Percentiles rank a stretch among this genome's conserved stretches.
phyloP scores from a whole-genome alignment of 2,329 filamentous ascomycete genomes.

The Cytospora mali region DNA sequence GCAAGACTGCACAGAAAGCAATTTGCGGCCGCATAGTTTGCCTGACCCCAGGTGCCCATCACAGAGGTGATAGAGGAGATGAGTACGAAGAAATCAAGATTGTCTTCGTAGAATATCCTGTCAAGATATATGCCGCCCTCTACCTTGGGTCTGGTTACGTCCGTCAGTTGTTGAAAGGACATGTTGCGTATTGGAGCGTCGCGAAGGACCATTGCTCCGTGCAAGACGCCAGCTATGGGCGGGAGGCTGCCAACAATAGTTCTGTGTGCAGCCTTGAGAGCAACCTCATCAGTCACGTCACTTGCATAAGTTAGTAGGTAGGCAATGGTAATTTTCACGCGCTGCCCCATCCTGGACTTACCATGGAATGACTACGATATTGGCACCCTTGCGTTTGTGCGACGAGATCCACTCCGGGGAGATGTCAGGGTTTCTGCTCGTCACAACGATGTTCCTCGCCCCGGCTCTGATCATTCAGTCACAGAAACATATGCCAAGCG shows the following conservation, averaged over 20 bases:
- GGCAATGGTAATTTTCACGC: not conserved
- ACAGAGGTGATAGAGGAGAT: conserved; percentile 45
- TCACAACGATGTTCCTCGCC: conserved; percentile 27
- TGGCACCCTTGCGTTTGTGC: conserved; percentile 22
- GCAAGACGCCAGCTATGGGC: conserved; percentile 31
- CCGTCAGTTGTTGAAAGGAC: conserved; percentile 22
- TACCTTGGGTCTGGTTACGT: conserved; percentile 27
- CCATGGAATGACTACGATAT: not conserved
- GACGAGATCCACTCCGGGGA: conserved; percentile 30
- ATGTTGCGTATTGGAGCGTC: conserved; percentile 27
- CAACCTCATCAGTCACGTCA: conserved; percentile 24
- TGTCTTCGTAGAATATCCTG: not conserved
- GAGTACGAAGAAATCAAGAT: conserved; percentile 45
- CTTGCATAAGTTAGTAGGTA: not conserved
- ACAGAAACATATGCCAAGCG: not conserved
- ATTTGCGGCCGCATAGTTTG: conserved; percentile 46
- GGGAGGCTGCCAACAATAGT: not conserved
- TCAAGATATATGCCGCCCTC: conserved; percentile 31
- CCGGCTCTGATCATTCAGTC: conserved; percentile 32
- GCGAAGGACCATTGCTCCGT: conserved; percentile 33
- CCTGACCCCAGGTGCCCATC: conserved; percentile 47
- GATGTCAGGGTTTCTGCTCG: conserved; percentile 23
- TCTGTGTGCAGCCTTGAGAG: conserved; percentile 22
- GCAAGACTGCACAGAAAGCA: conserved; percentile 34
- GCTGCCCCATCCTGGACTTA: not conserved